Evolutionary conservation across 805 yeast genomes (phyloP), one percentile per base, ranked within the genome.

Genomic region (Cyberlindnera suaveolens): DNA sequence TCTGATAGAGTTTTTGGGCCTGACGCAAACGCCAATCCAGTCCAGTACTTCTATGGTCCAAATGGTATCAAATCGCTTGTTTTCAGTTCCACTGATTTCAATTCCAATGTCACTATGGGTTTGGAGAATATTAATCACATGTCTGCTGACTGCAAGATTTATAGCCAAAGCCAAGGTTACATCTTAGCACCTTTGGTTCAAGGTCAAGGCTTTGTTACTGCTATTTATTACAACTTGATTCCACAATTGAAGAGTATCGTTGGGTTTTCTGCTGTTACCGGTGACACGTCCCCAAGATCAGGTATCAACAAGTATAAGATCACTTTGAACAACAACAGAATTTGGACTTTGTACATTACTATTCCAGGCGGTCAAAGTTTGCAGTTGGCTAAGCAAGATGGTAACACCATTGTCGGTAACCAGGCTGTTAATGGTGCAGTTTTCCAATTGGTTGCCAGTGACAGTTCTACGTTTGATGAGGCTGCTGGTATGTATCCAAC

Each of bases 201-300:
- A 61, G 97, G 97, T 42, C 72, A 73, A 73, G 96, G 96, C 6
- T 79, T 85, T 48, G 77, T 85, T 14, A 82, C 96, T 29, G 86
- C 81, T 23, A 62, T 75, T 20, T 82, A 74, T 49, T 71, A 74
- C 56, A 64, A 68, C 46, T 63, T 80, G 52, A 68, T 69, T 26
- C 84, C 88, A 3, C 60, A 64, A 45, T 50, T 84, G 20, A 70
- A 72, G n/a, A 76, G 85, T 19, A 73, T 71, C 26, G 83, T 84
- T 23, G 95, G 95, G 0, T 67, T 85, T 42, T 75, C 72, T 47
- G 65, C 66, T 16, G 67, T 83, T 43, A 64, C 66, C 3, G 66
- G 62, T 27, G 60, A 53, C 1, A 65, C 68, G 2, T 60, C 66
- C 3, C 64, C 71, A 20, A 57, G 70, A 46, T 42, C 70, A 38